Evolutionary conservation across 108 stramenopile genomes (phyloP), one percentile per base, ranked within the genome.

Genomic region (Asterionellopsis glacialis): DNA sequence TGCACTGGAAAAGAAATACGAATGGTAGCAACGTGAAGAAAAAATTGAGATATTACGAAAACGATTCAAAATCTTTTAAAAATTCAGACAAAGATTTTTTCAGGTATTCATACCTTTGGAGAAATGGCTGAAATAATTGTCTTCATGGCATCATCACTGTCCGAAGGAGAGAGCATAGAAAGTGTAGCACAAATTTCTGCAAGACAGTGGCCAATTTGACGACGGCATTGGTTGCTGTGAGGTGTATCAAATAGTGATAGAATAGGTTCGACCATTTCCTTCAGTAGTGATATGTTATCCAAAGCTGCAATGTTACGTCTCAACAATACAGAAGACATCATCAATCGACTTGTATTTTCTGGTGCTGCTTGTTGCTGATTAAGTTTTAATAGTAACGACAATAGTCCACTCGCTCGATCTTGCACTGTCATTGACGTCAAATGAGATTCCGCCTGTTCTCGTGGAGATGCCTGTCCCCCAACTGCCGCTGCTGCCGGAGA

Each of bases 291-390:
- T 11, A 43, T 23, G 9, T 55, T 12, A n/a, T 72, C 55, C 43
- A 87, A 40, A 38, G 68, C 61, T 40, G 67, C 43, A 57, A 89
- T 73, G 48, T 89, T 77, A 24, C 84, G 70, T 27, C 87, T 76
- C 23, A 89, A 48, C 55, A 89, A 56, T 22, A 85, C 82, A 15
- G 75, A 72, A 11, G 68, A 59, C 49, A 89, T 54, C 69, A 70
- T 61, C 18, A 15, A 19, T 1, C 73, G 63, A n/a, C 61, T 44
- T 7, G 33, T 33, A 33, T 33, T 33, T 33, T 33, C 33, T 5
- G 33, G 33, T 33, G 7, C 33, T 33, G 2, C 5, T 48, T 48
- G 47, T 19, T 48, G 19, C 21, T 47, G 62, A 51, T 64, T 55
- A 16, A 64, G 47, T 18, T 61, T 64, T 33, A 42, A n/a, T 14